Evolutionary conservation across 495 filamentous ascomycete genomes (phyloP), one percentile per base, ranked within the genome.

Genomic region (Echria macrotheca): DNA sequence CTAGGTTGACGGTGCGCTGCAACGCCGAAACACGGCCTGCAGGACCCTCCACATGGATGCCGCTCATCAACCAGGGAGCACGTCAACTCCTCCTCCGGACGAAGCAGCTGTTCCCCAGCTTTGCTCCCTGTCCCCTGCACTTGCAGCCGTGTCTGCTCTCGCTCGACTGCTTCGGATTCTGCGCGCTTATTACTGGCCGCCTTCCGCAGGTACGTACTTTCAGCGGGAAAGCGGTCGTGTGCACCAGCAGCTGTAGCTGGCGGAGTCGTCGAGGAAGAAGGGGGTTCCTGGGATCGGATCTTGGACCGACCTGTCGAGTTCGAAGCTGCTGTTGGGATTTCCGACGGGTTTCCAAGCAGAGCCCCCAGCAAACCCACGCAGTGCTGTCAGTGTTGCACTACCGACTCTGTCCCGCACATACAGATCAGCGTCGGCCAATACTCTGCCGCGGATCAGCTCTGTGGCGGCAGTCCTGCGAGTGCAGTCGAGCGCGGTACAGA

Each of bases 81-180:
- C 15, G 21, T 18, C n/a, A 52, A 41, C 24, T 38, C n/a, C n/a
- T n/a, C n/a, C n/a, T n/a, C n/a, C n/a, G n/a, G n/a, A n/a, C n/a
- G n/a, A n/a, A n/a, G n/a, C n/a, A n/a, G n/a, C n/a, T n/a, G 23
- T 57, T 54, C 57, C 57, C 57, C 57, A 56, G 57, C 50, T 54
- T 57, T 41, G 36, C 43, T 32, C 53, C 49, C 40, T 22, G 53
- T 36, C 49, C n/a, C 41, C 38, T 58, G 55, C 47, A 39, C 45
- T 44, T 53, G 52, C 52, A 55, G 44, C 48, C 28, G 49, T 49
- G 29, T 18, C 49, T 52, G 37, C 25, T 18, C 9, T 14, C 40
- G 4, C 37, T 10, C 32, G 15, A 50, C 24, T n/a, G n/a, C n/a
- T n/a, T n/a, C n/a, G n/a, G n/a, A n/a, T n/a, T n/a, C n/a, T n/a